phyloP scores from a whole-genome alignment of 1,284 basidiomycete species.

The Apiotrichum siamense region DNA sequence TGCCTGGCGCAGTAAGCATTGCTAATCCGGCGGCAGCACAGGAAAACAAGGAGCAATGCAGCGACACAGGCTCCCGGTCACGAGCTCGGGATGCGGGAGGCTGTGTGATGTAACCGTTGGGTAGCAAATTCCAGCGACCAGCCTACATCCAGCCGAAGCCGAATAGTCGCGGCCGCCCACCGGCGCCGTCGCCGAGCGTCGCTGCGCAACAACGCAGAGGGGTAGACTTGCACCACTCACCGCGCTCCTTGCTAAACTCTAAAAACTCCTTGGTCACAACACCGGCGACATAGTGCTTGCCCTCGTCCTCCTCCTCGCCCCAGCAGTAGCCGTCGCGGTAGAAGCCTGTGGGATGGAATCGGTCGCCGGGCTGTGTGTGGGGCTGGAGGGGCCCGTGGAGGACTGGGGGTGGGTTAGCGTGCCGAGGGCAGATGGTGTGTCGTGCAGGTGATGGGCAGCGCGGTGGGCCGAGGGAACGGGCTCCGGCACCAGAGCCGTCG shows the following conservation, averaged over 20 bases:
- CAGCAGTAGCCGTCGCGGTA: conserved; percentile 42
- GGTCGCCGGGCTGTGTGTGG: conserved; percentile 28
- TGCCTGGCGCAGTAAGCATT: no score
- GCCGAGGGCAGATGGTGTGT: neutral
- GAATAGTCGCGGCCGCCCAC: no score
- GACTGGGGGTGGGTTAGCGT: conserved; percentile 16
- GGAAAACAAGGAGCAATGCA: no score
- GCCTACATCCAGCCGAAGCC: no score
- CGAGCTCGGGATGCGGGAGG: neutral
- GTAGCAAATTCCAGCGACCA: no score
- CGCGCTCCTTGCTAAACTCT: conserved; percentile 36
- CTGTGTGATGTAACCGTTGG: no score
- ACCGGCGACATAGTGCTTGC: conserved; percentile 39
- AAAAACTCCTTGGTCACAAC: conserved; percentile 42
- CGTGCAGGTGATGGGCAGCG: neutral
- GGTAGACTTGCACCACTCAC: conserved; percentile 17
- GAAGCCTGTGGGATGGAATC: conserved; percentile 38
- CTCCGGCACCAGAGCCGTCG: neutral
- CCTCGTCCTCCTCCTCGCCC: conserved; percentile 32
- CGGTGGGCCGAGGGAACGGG: neutral
- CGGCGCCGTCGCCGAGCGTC: no score
- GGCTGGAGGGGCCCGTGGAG: conserved; percentile 37
- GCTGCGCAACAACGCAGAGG: no score
- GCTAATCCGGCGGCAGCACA: no score
- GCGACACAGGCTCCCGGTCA: neutral